A percentile compares a stretch with the other conserved stretches of the same genome.
These are phyloP conservation scores for Mallotus nudiflorus DNA, from an alignment of 345 rosid genomes.

Conservation along the genomic window DNA sequence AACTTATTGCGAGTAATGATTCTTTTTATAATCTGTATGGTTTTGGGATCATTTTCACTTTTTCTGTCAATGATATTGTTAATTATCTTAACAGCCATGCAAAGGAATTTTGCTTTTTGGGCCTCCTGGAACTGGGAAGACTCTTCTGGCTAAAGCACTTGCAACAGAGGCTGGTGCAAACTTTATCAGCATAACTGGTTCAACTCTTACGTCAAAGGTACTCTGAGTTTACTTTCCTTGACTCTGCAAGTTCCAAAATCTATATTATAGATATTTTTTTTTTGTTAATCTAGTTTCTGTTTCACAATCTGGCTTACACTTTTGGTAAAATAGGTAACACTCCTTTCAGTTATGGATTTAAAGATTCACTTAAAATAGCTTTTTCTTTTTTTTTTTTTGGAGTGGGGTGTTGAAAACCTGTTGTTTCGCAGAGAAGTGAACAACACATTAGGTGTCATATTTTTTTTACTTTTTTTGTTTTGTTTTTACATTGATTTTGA, in stretches of 20 bases:
- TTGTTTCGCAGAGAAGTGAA: neutral
- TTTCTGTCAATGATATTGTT: slow-evolving; percentile 13
- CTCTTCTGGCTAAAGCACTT: slow-evolving; percentile 93
- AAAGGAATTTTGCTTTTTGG: slow-evolving; percentile 98
- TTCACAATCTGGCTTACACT: neutral
- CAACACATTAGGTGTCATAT: neutral
- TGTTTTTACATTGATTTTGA: neutral
- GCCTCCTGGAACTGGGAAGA: slow-evolving; percentile 99
- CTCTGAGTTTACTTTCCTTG: slow-evolving; percentile 4
- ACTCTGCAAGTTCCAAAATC: neutral
- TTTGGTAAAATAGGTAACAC: neutral
- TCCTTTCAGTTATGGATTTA: neutral
- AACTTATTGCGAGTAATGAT: slow-evolving; percentile 79
- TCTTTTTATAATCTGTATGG: slow-evolving; percentile 7
- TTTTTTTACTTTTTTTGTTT: neutral
- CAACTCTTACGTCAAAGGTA: slow-evolving; percentile 97
- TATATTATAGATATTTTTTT: neutral
- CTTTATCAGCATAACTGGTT: slow-evolving; percentile 96
- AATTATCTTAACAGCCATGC: slow-evolving; percentile 66
- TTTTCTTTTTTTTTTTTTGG: too few species aligned
- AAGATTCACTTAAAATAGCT: neutral
- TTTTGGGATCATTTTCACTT: neutral
- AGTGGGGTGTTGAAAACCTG: neutral
- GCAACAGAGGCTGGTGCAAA: slow-evolving; percentile 99
- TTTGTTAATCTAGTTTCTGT: neutral